Conservation (phyloP, 2,329 filamentous ascomycete species). For the Paraphoma sp. region DNA sequence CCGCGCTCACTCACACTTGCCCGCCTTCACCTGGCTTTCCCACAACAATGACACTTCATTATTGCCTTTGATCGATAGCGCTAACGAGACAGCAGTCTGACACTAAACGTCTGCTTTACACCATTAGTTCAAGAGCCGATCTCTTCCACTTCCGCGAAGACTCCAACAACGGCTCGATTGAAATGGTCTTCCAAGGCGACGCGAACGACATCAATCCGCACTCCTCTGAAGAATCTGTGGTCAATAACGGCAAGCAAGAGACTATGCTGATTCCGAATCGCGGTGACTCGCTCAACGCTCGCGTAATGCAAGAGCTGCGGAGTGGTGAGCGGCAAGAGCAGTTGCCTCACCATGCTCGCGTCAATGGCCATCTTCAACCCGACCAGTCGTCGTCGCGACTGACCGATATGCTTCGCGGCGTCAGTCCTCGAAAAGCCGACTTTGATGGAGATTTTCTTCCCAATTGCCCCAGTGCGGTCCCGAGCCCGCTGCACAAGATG, state of each 20-base stretch:
- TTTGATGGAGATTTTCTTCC: conserved; percentile 26
- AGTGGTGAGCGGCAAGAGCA: conserved; percentile 11
- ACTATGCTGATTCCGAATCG: conserved; percentile 5
- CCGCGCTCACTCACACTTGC: conserved; percentile 1
- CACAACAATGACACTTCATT: conserved; percentile 2
- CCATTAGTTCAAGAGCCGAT: conserved; percentile 13
- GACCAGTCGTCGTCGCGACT: conserved; percentile 33
- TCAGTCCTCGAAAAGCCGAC: conserved; percentile 21
- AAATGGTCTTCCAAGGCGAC: conserved; percentile 34
- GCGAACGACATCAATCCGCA: conserved; percentile 25
- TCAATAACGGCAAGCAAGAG: conserved; percentile 3
- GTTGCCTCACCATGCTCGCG: not conserved
- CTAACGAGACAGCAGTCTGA: conserved; percentile 32
- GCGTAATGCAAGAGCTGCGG: conserved; percentile 29
- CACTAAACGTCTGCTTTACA: conserved; percentile 29
- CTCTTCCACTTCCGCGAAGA: conserved; percentile 11
- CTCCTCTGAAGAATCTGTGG: conserved; percentile 14
- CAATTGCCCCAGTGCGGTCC: conserved; percentile 37
- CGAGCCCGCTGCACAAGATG: conserved; percentile 36
- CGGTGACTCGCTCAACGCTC: conserved; percentile 13
- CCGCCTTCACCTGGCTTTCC: conserved; percentile 8
- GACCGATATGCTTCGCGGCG: conserved; percentile 34
- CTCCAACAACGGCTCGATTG: conserved; percentile 27
- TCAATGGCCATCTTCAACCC: conserved; percentile 12
- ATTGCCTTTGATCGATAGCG: not conserved